Percentiles rank a stretch among this genome's conserved stretches.
These are phyloP conservation scores for Nyssa sinensis DNA, from an alignment of 148 eudicot genomes.

Conservation along the genomic window DNA sequence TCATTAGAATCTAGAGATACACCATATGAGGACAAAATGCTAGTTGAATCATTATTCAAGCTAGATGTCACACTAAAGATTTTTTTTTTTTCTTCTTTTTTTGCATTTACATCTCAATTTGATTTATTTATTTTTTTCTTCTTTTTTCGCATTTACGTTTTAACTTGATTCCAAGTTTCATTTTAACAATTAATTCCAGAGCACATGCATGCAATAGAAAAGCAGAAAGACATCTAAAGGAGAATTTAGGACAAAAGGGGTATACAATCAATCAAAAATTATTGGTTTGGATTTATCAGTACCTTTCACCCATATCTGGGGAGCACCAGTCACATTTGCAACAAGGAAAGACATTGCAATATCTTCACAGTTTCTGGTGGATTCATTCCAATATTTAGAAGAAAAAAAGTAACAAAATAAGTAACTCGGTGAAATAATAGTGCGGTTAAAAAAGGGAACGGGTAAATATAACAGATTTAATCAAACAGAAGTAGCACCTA, in stretches of 20 bases:
- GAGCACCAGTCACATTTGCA: slow-evolving; percentile 83
- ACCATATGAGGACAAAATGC: neutral
- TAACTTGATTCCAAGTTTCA: neutral
- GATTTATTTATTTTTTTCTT: no score
- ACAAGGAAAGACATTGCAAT: slow-evolving; percentile 94
- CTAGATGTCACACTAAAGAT: no score
- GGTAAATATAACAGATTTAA: no score
- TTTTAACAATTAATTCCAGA: neutral
- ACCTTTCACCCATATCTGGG: slow-evolving; percentile 97
- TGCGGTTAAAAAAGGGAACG: no score
- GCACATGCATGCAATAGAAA: neutral
- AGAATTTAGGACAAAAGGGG: neutral
- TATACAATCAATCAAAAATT: neutral
- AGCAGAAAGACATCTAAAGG: neutral
- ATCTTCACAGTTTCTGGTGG: slow-evolving; percentile 90
- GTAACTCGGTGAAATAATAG: neutral
- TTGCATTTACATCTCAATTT: no score
- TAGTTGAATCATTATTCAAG: no score
- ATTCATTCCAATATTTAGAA: slow-evolving; percentile 15
- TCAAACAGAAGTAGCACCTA: slow-evolving; percentile 46
- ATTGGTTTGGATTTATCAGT: neutral
- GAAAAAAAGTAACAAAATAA: slow-evolving; percentile 1
- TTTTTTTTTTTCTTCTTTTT: no score
- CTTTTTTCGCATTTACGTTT: no score
- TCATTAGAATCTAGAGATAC: neutral